Base-by-base conservation (phyloP, 2,329 filamentous ascomycete genomes). In the Aspergillus tamarii region DNA sequence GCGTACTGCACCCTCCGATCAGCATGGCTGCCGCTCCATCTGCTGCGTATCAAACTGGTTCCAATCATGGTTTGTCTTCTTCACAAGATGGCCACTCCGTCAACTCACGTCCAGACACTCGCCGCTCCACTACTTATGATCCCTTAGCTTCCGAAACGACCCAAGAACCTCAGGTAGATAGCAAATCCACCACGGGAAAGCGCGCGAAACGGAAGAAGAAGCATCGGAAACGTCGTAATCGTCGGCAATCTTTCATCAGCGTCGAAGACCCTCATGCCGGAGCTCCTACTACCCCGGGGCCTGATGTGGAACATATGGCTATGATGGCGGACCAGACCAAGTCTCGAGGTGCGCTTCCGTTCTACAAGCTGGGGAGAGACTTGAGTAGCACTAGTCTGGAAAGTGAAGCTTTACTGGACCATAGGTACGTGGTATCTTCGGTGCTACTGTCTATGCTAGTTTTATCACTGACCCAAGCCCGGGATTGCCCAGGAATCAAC, bases 321-420 rank as follows among this genome's bases (percentile, higher is more conserved):
- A 63, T 64, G 52, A 74, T 72, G 71, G 70, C 61, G 32, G 70
- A 76, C 58, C 68, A 69, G 63, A 61, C 69, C 46, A 70, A 64
- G 39, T 61, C 73, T 23, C 73, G 67, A 57, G 70, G 70, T n/a
- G 61, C 65, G 66, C 77, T 78, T 59, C 81, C 82, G 64, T 86
- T 88, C 73, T 88, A 88, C 73, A 81, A 83, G 46, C 72, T 87
- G 58, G 73, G 82, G 9, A 78, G 81, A 52, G 92, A 91, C 74
- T 74, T 89, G 67, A 98, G 94, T 80, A 89, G 86, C 71, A 93
- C 91, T 0, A 98, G 94, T 77, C 82, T 98, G 67, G 94, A 97
- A 69, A 97, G 93, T 76, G 90, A 96, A 74, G 89, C 88, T 9
- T 81, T 98, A 69, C 82, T 98, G 21, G 94, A 98, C 78, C 94